phyloP scores from a whole-genome alignment of 2,329 filamentous ascomycete species.

The Ophiostoma piceae region DNA sequence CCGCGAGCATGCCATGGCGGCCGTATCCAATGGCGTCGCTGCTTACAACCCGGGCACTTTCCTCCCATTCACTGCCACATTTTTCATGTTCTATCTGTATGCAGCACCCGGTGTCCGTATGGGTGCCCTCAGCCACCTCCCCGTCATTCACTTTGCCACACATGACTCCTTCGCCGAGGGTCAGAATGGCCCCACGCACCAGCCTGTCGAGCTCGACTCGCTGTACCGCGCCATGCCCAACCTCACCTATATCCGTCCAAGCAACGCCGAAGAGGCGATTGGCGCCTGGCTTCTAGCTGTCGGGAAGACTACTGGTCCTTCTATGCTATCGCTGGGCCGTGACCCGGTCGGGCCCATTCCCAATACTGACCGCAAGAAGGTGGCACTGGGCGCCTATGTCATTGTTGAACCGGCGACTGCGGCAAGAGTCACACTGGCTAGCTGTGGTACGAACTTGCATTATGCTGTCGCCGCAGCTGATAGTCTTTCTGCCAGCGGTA shows the following conservation, averaged over 20 bases:
- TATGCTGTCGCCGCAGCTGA: too few relatives aligned
- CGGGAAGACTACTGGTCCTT: background rate
- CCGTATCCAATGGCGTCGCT: conserved; percentile 54
- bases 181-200: conserved; percentile 58
- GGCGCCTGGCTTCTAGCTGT: conserved; percentile 37
- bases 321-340: background rate
- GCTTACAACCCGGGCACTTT: conserved; percentile 49
- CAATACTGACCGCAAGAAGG: too few relatives aligned
- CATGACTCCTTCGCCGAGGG: conserved; percentile 57
- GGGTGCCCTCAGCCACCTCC: conserved; percentile 52
- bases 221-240: conserved; percentile 60
- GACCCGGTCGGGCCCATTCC: too few relatives aligned
- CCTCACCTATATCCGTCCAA: conserved; percentile 54
- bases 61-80: conserved; percentile 49
- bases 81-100: conserved; percentile 52
- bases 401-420: too few relatives aligned
- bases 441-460: too few relatives aligned
- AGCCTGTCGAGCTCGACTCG: conserved; percentile 49
- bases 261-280: conserved; percentile 53
- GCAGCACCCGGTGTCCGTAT: conserved; percentile 35
- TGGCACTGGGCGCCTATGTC: too few relatives aligned
- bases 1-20: conserved; percentile 57
- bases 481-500: too few relatives aligned
- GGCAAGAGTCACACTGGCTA: too few relatives aligned
- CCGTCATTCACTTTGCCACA: conserved; percentile 55